These are phyloP conservation scores for Penicillium herquei DNA, from an alignment of 495 filamentous ascomycete species.

Conservation along the genomic window DNA sequence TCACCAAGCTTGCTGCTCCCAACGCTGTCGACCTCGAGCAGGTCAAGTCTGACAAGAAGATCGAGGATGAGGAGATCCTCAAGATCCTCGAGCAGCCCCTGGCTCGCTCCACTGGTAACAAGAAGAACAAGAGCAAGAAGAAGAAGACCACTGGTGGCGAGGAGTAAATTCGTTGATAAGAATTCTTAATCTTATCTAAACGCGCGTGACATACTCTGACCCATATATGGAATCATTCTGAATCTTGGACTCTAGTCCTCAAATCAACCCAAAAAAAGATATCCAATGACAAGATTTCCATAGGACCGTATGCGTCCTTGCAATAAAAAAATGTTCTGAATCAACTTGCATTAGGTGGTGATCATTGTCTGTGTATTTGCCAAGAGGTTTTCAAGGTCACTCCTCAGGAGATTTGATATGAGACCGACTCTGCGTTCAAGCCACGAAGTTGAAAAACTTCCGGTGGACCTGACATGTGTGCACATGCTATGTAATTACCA, in stretches of 20 bases:
- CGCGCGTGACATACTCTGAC: slow-evolving; percentile 12
- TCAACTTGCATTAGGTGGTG: not conserved
- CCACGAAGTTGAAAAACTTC: too few relatives aligned
- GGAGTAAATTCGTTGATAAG: slow-evolving; percentile 43
- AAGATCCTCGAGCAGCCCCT: slow-evolving; percentile 88
- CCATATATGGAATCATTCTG: slow-evolving; percentile 9
- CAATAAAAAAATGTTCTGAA: not conserved
- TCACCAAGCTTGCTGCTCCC: slow-evolving; percentile 78
- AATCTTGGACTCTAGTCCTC: slow-evolving; percentile 10
- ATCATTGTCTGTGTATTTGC: not conserved
- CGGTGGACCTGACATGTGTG: not conserved
- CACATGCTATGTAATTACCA: not conserved
- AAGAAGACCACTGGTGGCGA: slow-evolving; percentile 79
- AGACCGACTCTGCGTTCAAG: too few relatives aligned
- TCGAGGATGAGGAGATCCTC: slow-evolving; percentile 90
- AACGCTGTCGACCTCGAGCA: slow-evolving; percentile 69
- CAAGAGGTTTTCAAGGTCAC: not conserved
- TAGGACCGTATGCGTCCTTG: slow-evolving; percentile 7
- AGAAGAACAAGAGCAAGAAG: slow-evolving; percentile 79
- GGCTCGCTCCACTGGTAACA: slow-evolving; percentile 68
- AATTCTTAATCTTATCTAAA: slow-evolving; percentile 10
- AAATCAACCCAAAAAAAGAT: slow-evolving; percentile 22
- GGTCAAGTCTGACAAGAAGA: slow-evolving; percentile 94
- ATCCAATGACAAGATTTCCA: slow-evolving; percentile 23
- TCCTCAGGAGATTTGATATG: too few relatives aligned